Conservation (phyloP, 352 stramenopile genomes). For the Peronospora farinosa region DNA sequence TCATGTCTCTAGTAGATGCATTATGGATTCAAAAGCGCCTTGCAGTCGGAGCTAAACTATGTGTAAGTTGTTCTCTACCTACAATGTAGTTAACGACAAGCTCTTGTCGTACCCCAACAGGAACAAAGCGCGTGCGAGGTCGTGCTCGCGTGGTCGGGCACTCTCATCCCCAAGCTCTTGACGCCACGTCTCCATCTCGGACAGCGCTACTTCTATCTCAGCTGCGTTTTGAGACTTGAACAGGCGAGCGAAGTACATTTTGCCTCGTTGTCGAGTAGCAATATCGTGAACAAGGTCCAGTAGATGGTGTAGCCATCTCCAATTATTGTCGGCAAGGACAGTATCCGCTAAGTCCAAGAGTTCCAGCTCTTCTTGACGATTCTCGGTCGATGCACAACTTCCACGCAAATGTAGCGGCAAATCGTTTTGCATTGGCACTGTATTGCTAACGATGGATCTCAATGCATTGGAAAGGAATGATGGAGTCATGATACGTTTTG, state of each 20-base stretch:
- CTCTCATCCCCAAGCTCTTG: slow-evolving; percentile 5
- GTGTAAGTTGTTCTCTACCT: too few relatives aligned
- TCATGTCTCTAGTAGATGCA: slow-evolving; percentile 6
- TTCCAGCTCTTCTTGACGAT: slow-evolving; percentile 12
- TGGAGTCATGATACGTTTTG: slow-evolving; percentile 3
- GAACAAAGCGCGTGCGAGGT: slow-evolving; percentile 27
- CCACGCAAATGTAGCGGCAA: slow-evolving; percentile 15
- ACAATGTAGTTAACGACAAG: slow-evolving; percentile 13
- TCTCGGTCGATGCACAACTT: slow-evolving; percentile 13
- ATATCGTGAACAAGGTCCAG: slow-evolving; percentile 15
- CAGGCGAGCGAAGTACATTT: slow-evolving; percentile 30
- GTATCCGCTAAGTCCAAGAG: slow-evolving; percentile 23
- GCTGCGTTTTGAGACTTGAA: slow-evolving; percentile 14
- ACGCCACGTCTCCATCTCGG: slow-evolving; percentile 31
- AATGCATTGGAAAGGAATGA: slow-evolving; percentile 9
- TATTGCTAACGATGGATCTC: not conserved
- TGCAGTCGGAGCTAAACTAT: not conserved
- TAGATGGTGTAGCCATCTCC: slow-evolving; percentile 26
- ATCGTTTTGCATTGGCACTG: not conserved
- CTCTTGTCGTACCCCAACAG: slow-evolving; percentile 38
- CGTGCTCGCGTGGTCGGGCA: slow-evolving; percentile 6
- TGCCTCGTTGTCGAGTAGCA: slow-evolving; percentile 10
- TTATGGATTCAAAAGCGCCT: slow-evolving; percentile 11
- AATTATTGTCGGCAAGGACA: slow-evolving; percentile 26
- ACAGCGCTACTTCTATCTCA: slow-evolving; percentile 15